Conservation (phyloP, 345 rosid genomes). For the Lepidium aucheri region DNA sequence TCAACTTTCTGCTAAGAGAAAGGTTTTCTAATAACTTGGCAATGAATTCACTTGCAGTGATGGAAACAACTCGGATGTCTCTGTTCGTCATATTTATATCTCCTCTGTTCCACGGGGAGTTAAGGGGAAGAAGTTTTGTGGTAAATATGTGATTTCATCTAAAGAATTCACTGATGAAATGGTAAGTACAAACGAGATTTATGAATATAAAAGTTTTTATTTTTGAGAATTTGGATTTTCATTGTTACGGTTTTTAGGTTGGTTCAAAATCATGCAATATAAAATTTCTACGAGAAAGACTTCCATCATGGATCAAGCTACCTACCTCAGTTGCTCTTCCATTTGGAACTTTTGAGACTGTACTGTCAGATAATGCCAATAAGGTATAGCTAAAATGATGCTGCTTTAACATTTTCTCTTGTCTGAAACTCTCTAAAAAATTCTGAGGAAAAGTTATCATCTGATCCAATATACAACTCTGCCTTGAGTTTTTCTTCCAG, state of each 20-base stretch:
- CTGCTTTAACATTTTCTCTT: neutral
- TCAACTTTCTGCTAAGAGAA: neutral
- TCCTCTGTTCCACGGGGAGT: slow-evolving; percentile 39
- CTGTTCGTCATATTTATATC: slow-evolving; percentile 20
- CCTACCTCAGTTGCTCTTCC: slow-evolving; percentile 93
- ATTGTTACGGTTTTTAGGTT: slow-evolving; percentile 41
- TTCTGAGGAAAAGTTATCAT: neutral
- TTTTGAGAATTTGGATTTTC: neutral
- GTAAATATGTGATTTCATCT: slow-evolving; percentile 77
- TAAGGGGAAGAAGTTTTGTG: slow-evolving; percentile 55
- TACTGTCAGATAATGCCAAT: slow-evolving; percentile 57
- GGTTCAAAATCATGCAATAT: slow-evolving; percentile 98
- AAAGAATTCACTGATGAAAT: slow-evolving; percentile 66
- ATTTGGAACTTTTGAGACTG: slow-evolving; percentile 82
- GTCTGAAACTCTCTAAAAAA: neutral
- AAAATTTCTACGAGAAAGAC: slow-evolving; percentile 60
- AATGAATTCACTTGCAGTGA: slow-evolving; percentile 11
- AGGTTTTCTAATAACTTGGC: neutral
- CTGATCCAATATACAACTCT: neutral
- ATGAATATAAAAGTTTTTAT: neutral
- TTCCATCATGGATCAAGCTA: slow-evolving; percentile 89
- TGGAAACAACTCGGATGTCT: slow-evolving; percentile 17
- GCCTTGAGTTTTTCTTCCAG: neutral
- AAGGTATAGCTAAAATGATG: slow-evolving; percentile 37
- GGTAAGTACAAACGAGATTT: slow-evolving; percentile 37